Evolutionary conservation across 2,329 filamentous ascomycete genomes (phyloP), one percentile per base, ranked within the genome.

Genomic region (Fusarium siculi): DNA sequence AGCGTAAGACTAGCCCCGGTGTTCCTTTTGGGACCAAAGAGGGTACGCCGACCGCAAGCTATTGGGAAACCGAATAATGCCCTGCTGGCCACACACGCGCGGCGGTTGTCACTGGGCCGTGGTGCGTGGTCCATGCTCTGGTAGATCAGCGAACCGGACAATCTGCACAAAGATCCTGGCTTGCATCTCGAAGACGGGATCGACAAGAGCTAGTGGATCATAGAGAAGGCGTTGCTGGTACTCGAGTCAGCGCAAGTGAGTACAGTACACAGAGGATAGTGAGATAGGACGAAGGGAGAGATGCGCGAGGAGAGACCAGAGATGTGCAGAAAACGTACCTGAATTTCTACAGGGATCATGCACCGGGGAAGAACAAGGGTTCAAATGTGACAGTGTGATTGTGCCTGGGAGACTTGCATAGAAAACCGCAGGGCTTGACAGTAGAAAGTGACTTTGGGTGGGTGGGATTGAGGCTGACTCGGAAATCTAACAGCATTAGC

Each of bases 331-430:
- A 50, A 50, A 19, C 16, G 47, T 32, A 50, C 44, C 44, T 65
- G 36, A 6, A 46, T 44, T n/a, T 37, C 23, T 34, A 16, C 57
- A 71, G 63, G 70, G 70, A 68, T 73, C 39, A 39, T 42, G 46
- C 62, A 59, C 70, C 54, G 70, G 70, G 68, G 44, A 59, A 62
- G 52, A 60, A 53, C 65, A 68, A 73, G 70, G 70, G 66, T 47
- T 63, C n/a, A 39, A 39, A 71, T 68, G 70, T 58, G 54, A 74
- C 67, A 70, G 57, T 74, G 55, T 64, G 70, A 74, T 58, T 70
- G 71, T 73, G 53, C 71, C 71, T 73, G 69, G 61, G 43, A 18
- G 53, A 59, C 56, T 69, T 73, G 69, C 69, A 73, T 72, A 54
- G 49, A 44, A 7, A 10, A 68, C 49, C 53, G 55, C 70, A 70